phyloP scores from a whole-genome alignment of 129 eudicot genomes.

The Flaveria sonorensis region DNA sequence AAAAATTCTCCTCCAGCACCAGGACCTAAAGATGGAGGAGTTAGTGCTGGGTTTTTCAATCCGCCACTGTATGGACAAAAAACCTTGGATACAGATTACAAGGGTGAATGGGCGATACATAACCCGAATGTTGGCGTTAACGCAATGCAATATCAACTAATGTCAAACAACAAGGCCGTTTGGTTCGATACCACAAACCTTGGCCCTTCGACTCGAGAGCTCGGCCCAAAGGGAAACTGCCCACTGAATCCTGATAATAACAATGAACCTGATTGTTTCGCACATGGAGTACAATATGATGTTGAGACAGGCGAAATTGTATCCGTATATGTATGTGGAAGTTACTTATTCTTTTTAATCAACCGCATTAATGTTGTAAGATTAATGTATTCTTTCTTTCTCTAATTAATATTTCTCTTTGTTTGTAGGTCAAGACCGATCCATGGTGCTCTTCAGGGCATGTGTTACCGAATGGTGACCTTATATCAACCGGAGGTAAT shows the following conservation, averaged over 20 bases:
- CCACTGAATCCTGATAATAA: slow-evolving; percentile 29
- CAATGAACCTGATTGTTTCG: slow-evolving; percentile 50
- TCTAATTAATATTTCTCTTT: neutral
- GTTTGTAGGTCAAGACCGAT: slow-evolving; percentile 48
- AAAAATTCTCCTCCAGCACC: neutral
- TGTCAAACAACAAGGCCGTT: slow-evolving; percentile 61
- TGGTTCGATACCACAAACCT: slow-evolving; percentile 62
- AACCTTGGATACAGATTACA: slow-evolving; percentile 17
- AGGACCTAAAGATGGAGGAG: neutral
- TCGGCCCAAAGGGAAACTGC: slow-evolving; percentile 42
- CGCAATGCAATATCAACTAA: slow-evolving; percentile 71
- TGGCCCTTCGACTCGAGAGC: slow-evolving; percentile 43
- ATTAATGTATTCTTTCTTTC: neutral
- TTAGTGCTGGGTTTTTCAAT: neutral
- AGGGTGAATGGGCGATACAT: slow-evolving; percentile 45
- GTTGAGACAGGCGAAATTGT: slow-evolving; percentile 34
- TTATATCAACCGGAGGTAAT: slow-evolving; percentile 68
- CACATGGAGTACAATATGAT: slow-evolving; percentile 67
- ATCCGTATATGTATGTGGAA: slow-evolving; percentile 40
- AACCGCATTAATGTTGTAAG: neutral
- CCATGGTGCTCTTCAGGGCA: slow-evolving; percentile 96
- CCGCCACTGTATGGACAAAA: slow-evolving; percentile 18
- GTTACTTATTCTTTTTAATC: neutral
- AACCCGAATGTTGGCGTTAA: slow-evolving; percentile 49
- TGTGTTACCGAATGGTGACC: slow-evolving; percentile 49